Evolutionary conservation across 2,329 filamentous ascomycete species (phyloP).

Genomic region (Fusarium sp.): DNA sequence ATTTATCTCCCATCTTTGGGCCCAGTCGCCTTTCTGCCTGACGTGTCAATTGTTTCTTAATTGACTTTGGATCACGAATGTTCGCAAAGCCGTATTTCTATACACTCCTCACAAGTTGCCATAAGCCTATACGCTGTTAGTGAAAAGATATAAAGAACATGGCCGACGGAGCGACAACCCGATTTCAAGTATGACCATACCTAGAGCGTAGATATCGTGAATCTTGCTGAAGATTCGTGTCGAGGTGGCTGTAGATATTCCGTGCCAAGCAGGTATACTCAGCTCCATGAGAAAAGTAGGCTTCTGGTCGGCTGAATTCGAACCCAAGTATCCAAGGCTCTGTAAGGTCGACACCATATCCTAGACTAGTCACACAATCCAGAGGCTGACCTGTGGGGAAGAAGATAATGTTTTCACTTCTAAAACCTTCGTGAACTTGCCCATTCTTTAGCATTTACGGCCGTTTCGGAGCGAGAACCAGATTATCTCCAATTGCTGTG

Average conservation of each 20-base stretch:
- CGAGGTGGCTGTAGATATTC: background rate
- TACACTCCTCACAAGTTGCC: background rate
- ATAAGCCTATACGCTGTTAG: background rate
- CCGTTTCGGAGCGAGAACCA: too few species aligned
- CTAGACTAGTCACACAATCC: background rate
- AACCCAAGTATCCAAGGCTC: background rate
- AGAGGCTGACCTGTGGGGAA: background rate
- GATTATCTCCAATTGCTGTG: background rate
- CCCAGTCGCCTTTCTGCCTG: background rate
- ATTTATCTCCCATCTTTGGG: background rate
- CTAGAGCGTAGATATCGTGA: background rate
- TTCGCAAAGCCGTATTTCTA: background rate
- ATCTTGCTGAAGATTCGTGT: background rate
- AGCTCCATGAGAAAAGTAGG: background rate
- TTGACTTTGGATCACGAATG: background rate
- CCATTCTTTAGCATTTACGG: too few species aligned
- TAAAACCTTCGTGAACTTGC: background rate
- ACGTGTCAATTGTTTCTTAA: background rate
- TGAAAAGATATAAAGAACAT: too few species aligned
- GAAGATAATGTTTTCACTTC: background rate
- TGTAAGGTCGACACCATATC: background rate
- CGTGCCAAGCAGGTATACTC: background rate
- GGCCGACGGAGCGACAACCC: background rate
- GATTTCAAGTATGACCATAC: background rate
- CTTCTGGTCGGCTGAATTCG: background rate